phyloP scores from a whole-genome alignment of 352 stramenopile genomes.

The Aphanomyces invadans region DNA sequence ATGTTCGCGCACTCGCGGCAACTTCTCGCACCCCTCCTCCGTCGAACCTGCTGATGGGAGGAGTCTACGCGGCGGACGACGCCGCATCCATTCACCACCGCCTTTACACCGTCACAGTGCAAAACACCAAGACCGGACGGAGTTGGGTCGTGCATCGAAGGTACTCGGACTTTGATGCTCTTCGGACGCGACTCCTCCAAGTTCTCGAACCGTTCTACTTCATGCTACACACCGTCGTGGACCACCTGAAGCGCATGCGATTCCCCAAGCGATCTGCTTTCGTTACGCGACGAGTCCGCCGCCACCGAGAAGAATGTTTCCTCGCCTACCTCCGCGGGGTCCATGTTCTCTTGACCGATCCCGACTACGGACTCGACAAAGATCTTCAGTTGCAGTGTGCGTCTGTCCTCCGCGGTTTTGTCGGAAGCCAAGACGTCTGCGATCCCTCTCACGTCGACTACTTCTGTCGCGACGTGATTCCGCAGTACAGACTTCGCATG shows the following conservation, averaged over 20 bases:
- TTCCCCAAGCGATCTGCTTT: slow-evolving; percentile 68
- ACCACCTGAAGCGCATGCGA: slow-evolving; percentile 44
- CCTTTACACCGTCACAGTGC: slow-evolving; percentile 54
- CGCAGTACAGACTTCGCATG: slow-evolving; percentile 37
- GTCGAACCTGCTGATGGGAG: neutral
- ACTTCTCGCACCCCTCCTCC: neutral
- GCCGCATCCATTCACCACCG: neutral
- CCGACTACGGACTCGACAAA: slow-evolving; percentile 42
- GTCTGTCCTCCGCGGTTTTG: slow-evolving; percentile 59
- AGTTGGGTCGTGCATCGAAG: slow-evolving; percentile 63
- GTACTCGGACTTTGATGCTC: slow-evolving; percentile 55
- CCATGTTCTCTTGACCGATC: slow-evolving; percentile 56
- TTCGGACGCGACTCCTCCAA: slow-evolving; percentile 41
- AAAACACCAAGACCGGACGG: slow-evolving; percentile 61
- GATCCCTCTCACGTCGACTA: slow-evolving; percentile 51
- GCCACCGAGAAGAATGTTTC: slow-evolving; percentile 56
- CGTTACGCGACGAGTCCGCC: slow-evolving; percentile 41
- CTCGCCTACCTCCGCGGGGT: slow-evolving; percentile 54
- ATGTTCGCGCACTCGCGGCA: neutral
- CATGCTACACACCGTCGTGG: slow-evolving; percentile 42
- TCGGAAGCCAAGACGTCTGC: slow-evolving; percentile 50
- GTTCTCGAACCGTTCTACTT: slow-evolving; percentile 50
- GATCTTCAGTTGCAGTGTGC: slow-evolving; percentile 55
- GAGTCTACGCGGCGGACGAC: neutral
- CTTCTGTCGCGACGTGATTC: slow-evolving; percentile 44